Base-by-base conservation (phyloP, 257 asterid genomes). In the Solanum rostratum region DNA sequence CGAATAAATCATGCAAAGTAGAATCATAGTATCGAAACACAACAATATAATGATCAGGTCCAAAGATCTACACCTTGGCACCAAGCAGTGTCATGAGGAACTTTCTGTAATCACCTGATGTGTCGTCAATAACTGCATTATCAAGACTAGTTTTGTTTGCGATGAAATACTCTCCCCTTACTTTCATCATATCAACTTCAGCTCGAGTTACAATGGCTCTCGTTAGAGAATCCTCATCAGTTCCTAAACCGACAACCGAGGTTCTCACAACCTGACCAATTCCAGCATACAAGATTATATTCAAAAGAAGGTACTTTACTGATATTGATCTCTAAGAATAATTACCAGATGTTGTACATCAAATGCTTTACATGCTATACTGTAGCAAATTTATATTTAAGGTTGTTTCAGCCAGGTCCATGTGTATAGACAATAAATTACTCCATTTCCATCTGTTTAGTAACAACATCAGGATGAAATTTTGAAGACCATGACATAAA, bases 91-190 rank as follows among this genome's bases (percentile, higher is more conserved):
- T 89, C 91, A 93, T 71, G 24, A 95, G 86, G 88, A 95, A 94
- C 84, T 90, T 92, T 91, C 86, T 90, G 91, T 94, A 95, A 85
- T 94, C 93, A 80, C 99, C 96, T 6, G 99, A 94, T 9, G 98
- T 94, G 86, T 95, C 99, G 0, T 86, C 95, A 29, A 85, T 89
- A 65, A 95, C 92, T 19, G 94, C 97, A 84, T 88, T 86, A 73
- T 90, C 94, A 46, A 95, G 84, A 68, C 92, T 89, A 22, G 87
- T 33, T 37, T 86, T 89, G 86, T 91, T 89, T 63, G 84, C 81
- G 14, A 84, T 83, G 45, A 90, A 86, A 88, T 93, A 95, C 79
- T 92, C 98, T 66, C 65, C 95, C 83, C 88, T 88, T 14, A 91
- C 90, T 87, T 89, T 90, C 92, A 83, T 85, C 96, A 94, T 66